phyloP scores from a whole-genome alignment of 768 basidiomycete species.

The Russula griseocarnosa region DNA sequence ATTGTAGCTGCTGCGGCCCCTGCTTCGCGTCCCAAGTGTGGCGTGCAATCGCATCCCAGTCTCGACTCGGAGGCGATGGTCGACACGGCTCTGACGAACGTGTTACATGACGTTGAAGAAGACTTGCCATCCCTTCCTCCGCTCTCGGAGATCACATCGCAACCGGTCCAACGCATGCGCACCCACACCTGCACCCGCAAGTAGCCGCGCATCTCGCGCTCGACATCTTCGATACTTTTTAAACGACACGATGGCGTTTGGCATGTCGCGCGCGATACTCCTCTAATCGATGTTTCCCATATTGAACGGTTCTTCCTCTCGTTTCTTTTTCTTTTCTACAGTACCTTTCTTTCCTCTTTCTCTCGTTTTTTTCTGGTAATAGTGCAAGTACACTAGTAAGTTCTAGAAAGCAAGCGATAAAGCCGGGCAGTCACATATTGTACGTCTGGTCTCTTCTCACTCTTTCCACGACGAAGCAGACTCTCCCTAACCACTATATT shows the following conservation, averaged over 20 bases:
- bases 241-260: background rate
- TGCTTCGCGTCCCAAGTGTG: slow-evolving; percentile 3
- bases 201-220: slow-evolving; percentile 27
- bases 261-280: background rate
- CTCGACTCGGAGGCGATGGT: slow-evolving; percentile 23
- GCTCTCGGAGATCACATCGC: slow-evolving; percentile 14
- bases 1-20: background rate
- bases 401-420: too few relatives aligned
- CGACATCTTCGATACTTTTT: slow-evolving; percentile 31
- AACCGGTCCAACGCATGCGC: slow-evolving; percentile 24
- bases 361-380: too few relatives aligned
- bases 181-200: background rate
- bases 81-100: slow-evolving; percentile 17
- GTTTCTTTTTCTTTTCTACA: background rate
- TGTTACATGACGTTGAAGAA: slow-evolving; percentile 12
- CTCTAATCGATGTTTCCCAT: background rate
- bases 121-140: slow-evolving; percentile 14
- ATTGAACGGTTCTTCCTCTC: background rate
- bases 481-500: too few relatives aligned
- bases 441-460: too few relatives aligned
- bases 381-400: too few relatives aligned
- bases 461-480: too few relatives aligned
- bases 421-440: too few relatives aligned
- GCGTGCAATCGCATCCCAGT: slow-evolving; percentile 14
- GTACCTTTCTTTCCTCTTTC: background rate